Conservation (phyloP, 371 early-diverging fungal species). For the Capillidium rhysosporum region DNA sequence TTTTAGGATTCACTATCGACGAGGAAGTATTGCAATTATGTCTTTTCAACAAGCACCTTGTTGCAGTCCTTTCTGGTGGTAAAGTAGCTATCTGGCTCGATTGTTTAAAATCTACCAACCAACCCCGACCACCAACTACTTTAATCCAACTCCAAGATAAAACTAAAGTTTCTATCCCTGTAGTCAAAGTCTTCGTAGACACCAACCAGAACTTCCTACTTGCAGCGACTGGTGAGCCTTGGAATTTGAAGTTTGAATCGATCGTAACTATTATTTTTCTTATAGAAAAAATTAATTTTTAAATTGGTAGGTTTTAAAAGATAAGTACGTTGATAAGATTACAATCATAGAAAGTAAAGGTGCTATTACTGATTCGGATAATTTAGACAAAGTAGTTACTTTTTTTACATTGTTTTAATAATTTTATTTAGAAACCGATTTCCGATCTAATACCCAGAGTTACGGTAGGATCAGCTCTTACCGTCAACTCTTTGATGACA, state of each 20-base stretch:
- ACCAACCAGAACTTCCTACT: neutral
- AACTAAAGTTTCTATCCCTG: neutral
- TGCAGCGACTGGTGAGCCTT: neutral
- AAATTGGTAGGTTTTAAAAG: neutral
- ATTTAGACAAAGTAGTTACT: no score
- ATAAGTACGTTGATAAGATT: neutral
- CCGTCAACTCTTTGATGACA: neutral
- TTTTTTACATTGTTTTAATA: no score
- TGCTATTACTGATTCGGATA: neutral
- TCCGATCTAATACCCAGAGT: neutral
- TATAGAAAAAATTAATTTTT: neutral
- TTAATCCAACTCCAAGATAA: neutral
- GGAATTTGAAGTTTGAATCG: conserved; percentile 6
- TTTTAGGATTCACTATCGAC: neutral
- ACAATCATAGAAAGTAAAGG: neutral
- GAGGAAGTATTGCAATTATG: neutral
- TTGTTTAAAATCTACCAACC: neutral
- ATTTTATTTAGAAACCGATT: no score
- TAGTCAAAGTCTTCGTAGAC: neutral
- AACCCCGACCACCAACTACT: neutral
- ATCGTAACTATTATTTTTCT: neutral
- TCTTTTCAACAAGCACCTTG: neutral
- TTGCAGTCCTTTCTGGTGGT: no score
- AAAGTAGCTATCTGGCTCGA: neutral
- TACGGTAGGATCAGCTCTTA: neutral